Evolutionary conservation across 345 rosid species (phyloP), one percentile per base, ranked within the genome.

Genomic region (Gossypium mustelinum): DNA sequence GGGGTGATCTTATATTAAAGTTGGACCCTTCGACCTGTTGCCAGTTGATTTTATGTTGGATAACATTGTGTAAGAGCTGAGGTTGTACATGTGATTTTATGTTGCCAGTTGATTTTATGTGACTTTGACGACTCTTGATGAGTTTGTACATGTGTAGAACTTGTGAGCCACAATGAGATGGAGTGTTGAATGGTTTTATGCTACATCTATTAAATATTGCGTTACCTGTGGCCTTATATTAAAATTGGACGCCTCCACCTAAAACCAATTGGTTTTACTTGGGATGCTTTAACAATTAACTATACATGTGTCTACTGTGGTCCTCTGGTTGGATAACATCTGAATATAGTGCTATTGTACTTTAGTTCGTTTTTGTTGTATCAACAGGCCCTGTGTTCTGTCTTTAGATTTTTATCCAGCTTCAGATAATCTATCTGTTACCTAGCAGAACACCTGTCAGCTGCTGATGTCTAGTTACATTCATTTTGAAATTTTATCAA

Each of bases 321-420:
- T 24, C 55, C 71, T 69, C 44, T 69, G 59, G 73, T 51, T 25
- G 24, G 59, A 27, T 69, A 67, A 4, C 2, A 51, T 50, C 58
- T 25, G 10, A 24, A 25, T 6, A 9, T 24, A 4, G 57, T 48
- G 57, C 58, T 48, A 12, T 1, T 14, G 13, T 68, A 47, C 56
- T 48, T 24, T 14, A 13, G 29, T 66, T 18, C 22, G 9, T 48
- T 34, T 12, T 48, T 55, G 57, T 68, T 68, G 57, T 48, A 68
- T 68, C 43, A 48, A 7, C 58, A 7, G 43, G 43, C 34, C 0
- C 58, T 5, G 41, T 24, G 43, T 50, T 68, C 9, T 50, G 13
- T 25, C 20, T 51, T 48, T 68, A 67, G 55, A 22, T 45, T 45
- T 39, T 67, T 47, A 22, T 67, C 50, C 72, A 48, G 20, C 20